Evolutionary conservation across 768 basidiomycete genomes (phyloP), one percentile per base, ranked within the genome.

Genomic region (Macrolepiota dolichaula): DNA sequence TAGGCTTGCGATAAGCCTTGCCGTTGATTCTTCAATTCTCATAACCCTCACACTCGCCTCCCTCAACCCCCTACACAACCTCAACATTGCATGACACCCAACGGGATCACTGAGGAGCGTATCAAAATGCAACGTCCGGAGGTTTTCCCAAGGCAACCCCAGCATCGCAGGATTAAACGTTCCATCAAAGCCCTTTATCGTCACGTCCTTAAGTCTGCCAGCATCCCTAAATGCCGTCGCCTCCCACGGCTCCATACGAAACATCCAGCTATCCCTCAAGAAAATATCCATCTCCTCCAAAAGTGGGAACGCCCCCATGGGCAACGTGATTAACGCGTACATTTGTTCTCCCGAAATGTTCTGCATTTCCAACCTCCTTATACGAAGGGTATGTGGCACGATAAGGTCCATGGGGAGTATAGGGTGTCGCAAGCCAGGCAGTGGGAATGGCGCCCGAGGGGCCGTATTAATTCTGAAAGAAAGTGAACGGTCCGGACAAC

Each of bases 101-200:
- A 55, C 17, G 5, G 59, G 44, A 50, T 55, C 53, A 55, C 59
- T 55, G 4, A 46, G 59, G 9, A 61, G 37, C 19, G 59, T 61
- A 54, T 61, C 59, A 15, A 55, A 12, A 40, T 61, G 59, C 38
- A 68, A 61, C 3, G 58, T 57, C 54, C 62, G 60, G n/a, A 68
- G 58, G 19, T 59, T 61, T 19, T 63, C 57, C 67, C 65, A 68
- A 15, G 67, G 65, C 12, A 68, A 56, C 36, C 54, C 37, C 37
- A 66, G 59, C 11, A 53, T 38, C 11, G 49, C 38, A 0, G 67
- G 64, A 22, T 61, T 42, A 29, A 68, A 57, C 24, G 65, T 57
- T 10, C 65, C 65, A 46, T 61, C 65, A 25, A 68, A 64, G 1
- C 59, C 59, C 15, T 49, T 59, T 15, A 68, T 50, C 15, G 61